Evolutionary conservation across 1,284 basidiomycete species (phyloP).

Genomic region (Golubevia sp.): DNA sequence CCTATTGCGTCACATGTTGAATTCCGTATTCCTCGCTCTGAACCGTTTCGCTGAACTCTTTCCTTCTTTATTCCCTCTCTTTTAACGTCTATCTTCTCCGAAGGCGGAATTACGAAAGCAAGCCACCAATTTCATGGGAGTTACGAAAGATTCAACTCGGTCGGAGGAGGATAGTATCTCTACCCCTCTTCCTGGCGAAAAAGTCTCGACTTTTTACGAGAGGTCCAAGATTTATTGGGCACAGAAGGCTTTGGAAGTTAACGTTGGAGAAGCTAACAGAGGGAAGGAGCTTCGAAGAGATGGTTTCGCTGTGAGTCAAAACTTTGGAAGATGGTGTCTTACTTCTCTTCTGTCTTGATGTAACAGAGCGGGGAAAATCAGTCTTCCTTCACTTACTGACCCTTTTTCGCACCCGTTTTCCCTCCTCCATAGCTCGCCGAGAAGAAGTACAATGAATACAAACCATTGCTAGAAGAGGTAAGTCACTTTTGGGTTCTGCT

Average conservation of each 20-base stretch:
- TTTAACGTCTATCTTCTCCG: neutral
- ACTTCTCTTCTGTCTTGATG: too few species aligned
- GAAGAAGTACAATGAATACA: constrained; percentile 50
- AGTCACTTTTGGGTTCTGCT: neutral
- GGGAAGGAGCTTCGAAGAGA: constrained; percentile 81
- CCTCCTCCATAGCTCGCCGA: constrained; percentile 31
- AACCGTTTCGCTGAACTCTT: constrained; percentile 7
- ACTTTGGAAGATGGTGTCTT: neutral
- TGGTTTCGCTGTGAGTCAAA: constrained; percentile 61
- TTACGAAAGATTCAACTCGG: constrained; percentile 70
- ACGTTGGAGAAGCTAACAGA: constrained; percentile 67
- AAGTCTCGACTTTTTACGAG: constrained; percentile 80
- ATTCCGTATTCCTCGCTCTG: neutral
- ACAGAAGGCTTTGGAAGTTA: constrained; percentile 69
- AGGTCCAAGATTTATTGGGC: constrained; percentile 75
- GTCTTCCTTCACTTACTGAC: too few species aligned
- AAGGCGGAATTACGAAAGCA: constrained; percentile 69
- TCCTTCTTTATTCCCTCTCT: too few species aligned
- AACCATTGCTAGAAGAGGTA: constrained; percentile 50
- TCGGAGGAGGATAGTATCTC: constrained; percentile 76
- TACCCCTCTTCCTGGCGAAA: constrained; percentile 87
- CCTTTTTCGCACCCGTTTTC: neutral
- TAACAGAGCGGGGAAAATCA: too few species aligned
- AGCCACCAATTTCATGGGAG: constrained; percentile 76
- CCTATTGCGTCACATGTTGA: neutral